Conservation (phyloP, 176 grass and related monocot genomes). For the Paspalum vaginatum region DNA sequence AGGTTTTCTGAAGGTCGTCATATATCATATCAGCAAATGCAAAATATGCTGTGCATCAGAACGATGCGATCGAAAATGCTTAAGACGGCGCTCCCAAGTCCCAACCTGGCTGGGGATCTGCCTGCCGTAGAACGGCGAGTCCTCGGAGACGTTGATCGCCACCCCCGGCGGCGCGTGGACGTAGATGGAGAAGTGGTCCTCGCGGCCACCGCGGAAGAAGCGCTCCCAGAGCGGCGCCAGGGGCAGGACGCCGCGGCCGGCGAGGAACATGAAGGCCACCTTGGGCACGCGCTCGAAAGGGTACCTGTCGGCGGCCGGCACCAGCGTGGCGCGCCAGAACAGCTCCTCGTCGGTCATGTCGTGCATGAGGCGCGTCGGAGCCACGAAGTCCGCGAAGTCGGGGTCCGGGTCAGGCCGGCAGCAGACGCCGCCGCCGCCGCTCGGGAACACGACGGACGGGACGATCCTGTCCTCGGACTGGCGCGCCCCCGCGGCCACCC, state of each 20-base stretch:
- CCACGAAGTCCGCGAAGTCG: constrained; percentile 58
- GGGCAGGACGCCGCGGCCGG: constrained; percentile 57
- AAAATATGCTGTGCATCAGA: no score
- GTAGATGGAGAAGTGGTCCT: constrained; percentile 70
- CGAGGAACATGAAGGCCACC: constrained; percentile 86
- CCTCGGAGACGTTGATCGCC: constrained; percentile 53
- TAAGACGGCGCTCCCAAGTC: no score
- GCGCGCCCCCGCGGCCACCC: constrained; percentile 41
- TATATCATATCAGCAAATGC: not conserved
- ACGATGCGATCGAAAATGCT: constrained; percentile 12
- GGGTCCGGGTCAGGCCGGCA: constrained; percentile 14
- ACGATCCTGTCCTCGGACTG: constrained; percentile 18
- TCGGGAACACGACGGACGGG: constrained; percentile 19
- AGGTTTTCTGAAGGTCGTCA: constrained; percentile 35
- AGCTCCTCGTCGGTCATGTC: constrained; percentile 82
- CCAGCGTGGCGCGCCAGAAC: constrained; percentile 81
- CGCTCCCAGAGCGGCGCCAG: constrained; percentile 82
- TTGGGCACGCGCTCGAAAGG: constrained; percentile 79
- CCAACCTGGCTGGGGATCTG: constrained; percentile 82
- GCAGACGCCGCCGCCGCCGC: constrained; percentile 7
- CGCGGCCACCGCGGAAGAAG: constrained; percentile 79
- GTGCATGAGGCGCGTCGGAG: constrained; percentile 71
- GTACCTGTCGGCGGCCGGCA: constrained; percentile 45
- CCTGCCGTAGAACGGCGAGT: constrained; percentile 71
- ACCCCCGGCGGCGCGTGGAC: constrained; percentile 66